Base-by-base conservation (phyloP, 179 eudicot genomes). In the Silene noctiflora region DNA sequence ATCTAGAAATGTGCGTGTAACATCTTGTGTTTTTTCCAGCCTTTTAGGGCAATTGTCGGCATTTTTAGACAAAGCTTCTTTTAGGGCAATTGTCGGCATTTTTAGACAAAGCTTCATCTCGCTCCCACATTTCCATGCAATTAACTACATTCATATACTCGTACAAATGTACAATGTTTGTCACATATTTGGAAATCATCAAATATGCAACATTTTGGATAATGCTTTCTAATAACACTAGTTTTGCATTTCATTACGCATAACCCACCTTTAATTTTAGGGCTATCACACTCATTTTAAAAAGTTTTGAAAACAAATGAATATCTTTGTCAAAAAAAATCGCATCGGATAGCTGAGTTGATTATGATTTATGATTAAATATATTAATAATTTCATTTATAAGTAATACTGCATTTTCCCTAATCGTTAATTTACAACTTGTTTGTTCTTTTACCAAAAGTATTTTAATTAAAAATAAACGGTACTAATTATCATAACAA, bases 1-100 rank as follows among this genome's bases (percentile, higher is more conserved):
- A 1, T 24, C 25, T n/a, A 24, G 75, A 63, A 29, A 31, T 14
- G 65, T 71, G 76, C 76, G 76, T 78, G 72, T 21, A 33, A 71
- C 31, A 71, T 39, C 46, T 39, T 39, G 11, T 42, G 63, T 48
- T 61, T 72, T 63, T 48, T 64, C 71, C 56, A 20, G 55, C 39
- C 71, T 77, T 77, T 77, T 77, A 16, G 80, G 76, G 64, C 9
- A 77, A 77, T 8, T 63, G 76, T 31, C 39, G 42, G 11, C 24
- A 62, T 33, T 33, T 39, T 77, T 71, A 33, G 56, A 33, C 56
- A 71, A 53, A 72, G 20, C 35, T 55, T 72, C 4, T 77, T 77
- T 77, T 77, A 16, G 80, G 76, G 64, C 9, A 77, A 77, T 8
- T 63, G 76, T 31, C 39, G 42, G 11, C 24, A 62, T 33, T 33